Conservation (phyloP, 2,329 filamentous ascomycete species). For the Phialocephala subalpina region DNA sequence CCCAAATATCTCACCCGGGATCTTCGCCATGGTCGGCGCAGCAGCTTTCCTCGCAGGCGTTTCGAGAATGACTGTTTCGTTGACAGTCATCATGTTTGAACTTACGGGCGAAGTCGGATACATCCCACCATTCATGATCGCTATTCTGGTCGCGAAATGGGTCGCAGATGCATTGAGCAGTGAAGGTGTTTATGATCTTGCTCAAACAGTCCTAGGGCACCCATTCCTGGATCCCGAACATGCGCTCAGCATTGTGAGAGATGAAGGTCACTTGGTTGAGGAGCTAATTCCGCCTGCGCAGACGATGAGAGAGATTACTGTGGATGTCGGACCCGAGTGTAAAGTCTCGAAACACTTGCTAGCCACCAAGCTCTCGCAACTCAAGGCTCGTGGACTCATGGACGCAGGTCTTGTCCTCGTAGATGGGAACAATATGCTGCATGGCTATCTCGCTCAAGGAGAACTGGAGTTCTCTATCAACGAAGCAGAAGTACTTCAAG, state of each 20-base stretch:
- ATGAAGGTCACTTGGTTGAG: slow-evolving; percentile 48
- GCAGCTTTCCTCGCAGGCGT: slow-evolving; percentile 66
- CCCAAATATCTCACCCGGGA: slow-evolving; percentile 58
- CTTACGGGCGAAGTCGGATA: slow-evolving; percentile 66
- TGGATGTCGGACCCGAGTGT: slow-evolving; percentile 53
- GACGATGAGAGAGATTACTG: slow-evolving; percentile 64
- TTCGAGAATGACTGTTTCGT: slow-evolving; percentile 63
- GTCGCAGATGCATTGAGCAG: slow-evolving; percentile 60
- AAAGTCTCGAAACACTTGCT: slow-evolving; percentile 52
- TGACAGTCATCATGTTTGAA: slow-evolving; percentile 69
- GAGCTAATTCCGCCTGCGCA: slow-evolving; percentile 59
- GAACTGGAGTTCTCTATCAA: slow-evolving; percentile 60
- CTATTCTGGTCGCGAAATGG: slow-evolving; percentile 67
- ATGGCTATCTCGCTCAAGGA: slow-evolving; percentile 62
- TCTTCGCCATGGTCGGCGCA: slow-evolving; percentile 68
- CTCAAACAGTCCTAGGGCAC: slow-evolving; percentile 65
- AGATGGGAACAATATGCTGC: slow-evolving; percentile 54
- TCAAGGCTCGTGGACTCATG: slow-evolving; percentile 59
- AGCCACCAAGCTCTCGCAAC: slow-evolving; percentile 52
- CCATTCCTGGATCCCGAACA: slow-evolving; percentile 64
- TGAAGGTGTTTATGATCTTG: slow-evolving; percentile 65
- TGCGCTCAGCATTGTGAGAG: slow-evolving; percentile 52
- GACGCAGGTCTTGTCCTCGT: slow-evolving; percentile 66
- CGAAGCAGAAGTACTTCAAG: slow-evolving; percentile 31
- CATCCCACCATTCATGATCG: slow-evolving; percentile 64